These are phyloP conservation scores for Phytophthora cryptogea DNA, from an alignment of 352 stramenopile genomes.

Conservation along the genomic window DNA sequence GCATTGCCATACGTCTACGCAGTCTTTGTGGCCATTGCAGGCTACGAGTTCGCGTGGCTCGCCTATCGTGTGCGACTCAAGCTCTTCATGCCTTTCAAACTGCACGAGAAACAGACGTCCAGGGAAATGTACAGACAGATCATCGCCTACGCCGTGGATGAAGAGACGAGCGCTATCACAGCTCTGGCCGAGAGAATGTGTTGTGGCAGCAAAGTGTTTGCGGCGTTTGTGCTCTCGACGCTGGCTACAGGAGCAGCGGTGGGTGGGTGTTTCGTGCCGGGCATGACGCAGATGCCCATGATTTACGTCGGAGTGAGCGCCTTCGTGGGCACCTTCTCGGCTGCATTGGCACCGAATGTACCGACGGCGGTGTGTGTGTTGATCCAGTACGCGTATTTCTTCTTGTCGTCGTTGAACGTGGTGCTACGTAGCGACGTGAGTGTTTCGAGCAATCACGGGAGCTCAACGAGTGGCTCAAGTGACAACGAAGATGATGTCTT, in stretches of 20 bases:
- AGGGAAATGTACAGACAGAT: constrained; percentile 72
- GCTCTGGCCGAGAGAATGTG: constrained; percentile 47
- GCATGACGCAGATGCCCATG: constrained; percentile 37
- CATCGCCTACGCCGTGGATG: constrained; percentile 67
- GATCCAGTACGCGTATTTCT: constrained; percentile 56
- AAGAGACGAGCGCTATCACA: constrained; percentile 58
- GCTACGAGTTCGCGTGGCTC: constrained; percentile 66
- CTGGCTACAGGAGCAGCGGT: constrained; percentile 16
- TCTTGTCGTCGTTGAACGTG: constrained; percentile 54
- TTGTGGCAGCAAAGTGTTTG: constrained; percentile 34
- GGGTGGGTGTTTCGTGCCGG: constrained; percentile 30
- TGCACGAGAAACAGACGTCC: constrained; percentile 72
- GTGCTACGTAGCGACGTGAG: constrained; percentile 34
- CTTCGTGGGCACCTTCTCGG: constrained; percentile 44
- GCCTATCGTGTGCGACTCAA: constrained; percentile 57
- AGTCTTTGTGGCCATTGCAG: constrained; percentile 45
- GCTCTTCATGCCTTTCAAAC: constrained; percentile 66
- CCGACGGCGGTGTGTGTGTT: constrained; percentile 50
- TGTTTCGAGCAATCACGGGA: constrained; percentile 1
- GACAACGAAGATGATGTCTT: constrained; percentile 7
- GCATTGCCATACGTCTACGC: constrained; percentile 58
- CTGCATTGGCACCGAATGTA: constrained; percentile 48
- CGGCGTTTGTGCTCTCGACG: constrained; percentile 21
- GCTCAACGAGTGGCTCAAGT: constrained; percentile 3
- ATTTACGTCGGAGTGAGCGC: constrained; percentile 45